A percentile compares a stretch with the other conserved stretches of the same genome.
Evolutionary conservation across 116 monocot genomes (phyloP).

Genomic region (Zostera marina): DNA sequence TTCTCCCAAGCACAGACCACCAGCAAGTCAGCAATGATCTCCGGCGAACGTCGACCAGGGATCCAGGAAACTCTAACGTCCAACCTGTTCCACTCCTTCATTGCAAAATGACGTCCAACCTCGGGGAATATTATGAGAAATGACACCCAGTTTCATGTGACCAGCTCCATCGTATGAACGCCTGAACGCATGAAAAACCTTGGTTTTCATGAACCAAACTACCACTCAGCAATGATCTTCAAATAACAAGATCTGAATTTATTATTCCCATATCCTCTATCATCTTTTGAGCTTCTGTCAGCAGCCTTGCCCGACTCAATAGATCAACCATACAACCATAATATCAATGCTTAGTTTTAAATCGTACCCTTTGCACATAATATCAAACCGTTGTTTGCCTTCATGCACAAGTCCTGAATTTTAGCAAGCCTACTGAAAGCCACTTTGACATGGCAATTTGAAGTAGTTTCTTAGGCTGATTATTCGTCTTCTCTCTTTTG

Average conservation of each 20-base stretch:
- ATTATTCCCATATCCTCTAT: slow-evolving; percentile 25
- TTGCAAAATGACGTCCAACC: too few species aligned
- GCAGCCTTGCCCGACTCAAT: slow-evolving; percentile 33
- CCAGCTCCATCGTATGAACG: too few species aligned
- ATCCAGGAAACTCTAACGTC: too few species aligned
- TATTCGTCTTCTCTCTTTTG: too few species aligned
- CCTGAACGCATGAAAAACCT: too few species aligned
- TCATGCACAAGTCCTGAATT: slow-evolving; percentile 52
- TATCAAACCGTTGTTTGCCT: slow-evolving; percentile 31
- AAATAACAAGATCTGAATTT: slow-evolving; percentile 42
- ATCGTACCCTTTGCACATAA: slow-evolving; percentile 20
- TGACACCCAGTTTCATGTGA: too few species aligned
- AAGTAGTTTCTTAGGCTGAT: not conserved
- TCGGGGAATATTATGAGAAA: too few species aligned
- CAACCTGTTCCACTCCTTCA: too few species aligned
- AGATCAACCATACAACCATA: slow-evolving; percentile 70
- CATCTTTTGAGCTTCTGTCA: slow-evolving; percentile 30
- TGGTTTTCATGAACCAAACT: slow-evolving; percentile 41
- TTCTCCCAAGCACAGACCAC: too few species aligned
- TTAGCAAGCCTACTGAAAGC: slow-evolving; percentile 37
- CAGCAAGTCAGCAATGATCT: too few species aligned
- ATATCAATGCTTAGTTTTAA: slow-evolving; percentile 30
- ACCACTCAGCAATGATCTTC: slow-evolving; percentile 61
- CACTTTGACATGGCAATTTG: slow-evolving; percentile 11
- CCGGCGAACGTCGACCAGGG: too few species aligned